Evolutionary conservation across 2,329 filamentous ascomycete genomes (phyloP).

Genomic region (Lecanicillium sp.): DNA sequence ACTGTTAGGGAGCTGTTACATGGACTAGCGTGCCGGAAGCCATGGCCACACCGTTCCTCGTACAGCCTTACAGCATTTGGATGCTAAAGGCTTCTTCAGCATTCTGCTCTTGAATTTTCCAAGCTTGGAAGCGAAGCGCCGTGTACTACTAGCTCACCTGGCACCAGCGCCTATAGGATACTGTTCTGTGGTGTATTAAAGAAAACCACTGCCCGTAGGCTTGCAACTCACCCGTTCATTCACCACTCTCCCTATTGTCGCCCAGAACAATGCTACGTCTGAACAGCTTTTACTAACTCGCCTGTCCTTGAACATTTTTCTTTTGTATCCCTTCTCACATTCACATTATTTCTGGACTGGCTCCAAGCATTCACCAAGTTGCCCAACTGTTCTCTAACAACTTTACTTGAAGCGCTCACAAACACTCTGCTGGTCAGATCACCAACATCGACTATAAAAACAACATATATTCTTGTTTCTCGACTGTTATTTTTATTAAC

Average conservation of each 20-base stretch:
- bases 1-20: too few relatives aligned
- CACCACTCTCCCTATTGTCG: conserved; percentile 10
- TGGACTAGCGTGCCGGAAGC: too few relatives aligned
- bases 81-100: too few relatives aligned
- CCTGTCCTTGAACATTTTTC: conserved; percentile 1
- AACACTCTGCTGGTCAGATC: conserved; percentile 7
- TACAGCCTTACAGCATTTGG: too few relatives aligned
- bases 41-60: too few relatives aligned
- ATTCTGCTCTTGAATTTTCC: too few relatives aligned
- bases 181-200: too few relatives aligned
- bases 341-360: conserved; percentile 10
- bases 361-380: background rate
- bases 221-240: background rate
- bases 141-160: too few relatives aligned
- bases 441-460: background rate
- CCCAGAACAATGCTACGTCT: conserved; percentile 13
- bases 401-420: background rate
- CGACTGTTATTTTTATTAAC: background rate
- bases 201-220: background rate
- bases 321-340: conserved; percentile 8
- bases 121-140: too few relatives aligned
- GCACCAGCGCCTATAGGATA: too few relatives aligned
- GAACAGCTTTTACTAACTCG: background rate
- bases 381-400: conserved; percentile 2
- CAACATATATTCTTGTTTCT: background rate